Conservation (phyloP, 2,329 filamentous ascomycete genomes). For the Fusarium sp. region DNA sequence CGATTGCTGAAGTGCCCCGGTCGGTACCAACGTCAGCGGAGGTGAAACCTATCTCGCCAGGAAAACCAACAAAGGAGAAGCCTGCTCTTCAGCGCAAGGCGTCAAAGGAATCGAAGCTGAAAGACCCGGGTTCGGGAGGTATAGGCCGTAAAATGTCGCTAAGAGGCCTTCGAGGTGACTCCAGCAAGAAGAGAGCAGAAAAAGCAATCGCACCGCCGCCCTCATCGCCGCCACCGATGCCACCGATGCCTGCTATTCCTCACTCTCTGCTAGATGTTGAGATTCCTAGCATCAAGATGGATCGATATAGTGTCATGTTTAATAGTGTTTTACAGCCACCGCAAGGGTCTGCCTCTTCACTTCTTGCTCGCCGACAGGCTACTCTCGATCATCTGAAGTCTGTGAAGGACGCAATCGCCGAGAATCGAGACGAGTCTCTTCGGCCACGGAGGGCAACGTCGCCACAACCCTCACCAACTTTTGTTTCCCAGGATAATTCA, state of each 20-base stretch:
- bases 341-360: slow-evolving; percentile 45
- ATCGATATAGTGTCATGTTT: slow-evolving; percentile 96
- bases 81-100: slow-evolving; percentile 16
- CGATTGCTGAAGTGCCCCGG: slow-evolving; percentile 3
- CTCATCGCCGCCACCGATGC: slow-evolving; percentile 34
- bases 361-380: slow-evolving; percentile 68
- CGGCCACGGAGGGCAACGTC: slow-evolving; percentile 60
- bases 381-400: slow-evolving; percentile 67
- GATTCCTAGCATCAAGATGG: slow-evolving; percentile 83
- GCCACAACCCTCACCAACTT: slow-evolving; percentile 60
- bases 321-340: slow-evolving; percentile 71
- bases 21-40: slow-evolving; percentile 13
- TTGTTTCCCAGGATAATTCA: slow-evolving; percentile 34
- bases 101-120: slow-evolving; percentile 27
- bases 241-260: slow-evolving; percentile 34
- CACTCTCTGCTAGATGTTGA: slow-evolving; percentile 73
- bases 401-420: slow-evolving; percentile 57
- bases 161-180: slow-evolving; percentile 40
- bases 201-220: slow-evolving; percentile 24
- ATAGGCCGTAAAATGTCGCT: slow-evolving; percentile 44
- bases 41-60: slow-evolving; percentile 15
- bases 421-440: slow-evolving; percentile 48
- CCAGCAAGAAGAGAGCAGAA: slow-evolving; percentile 33
- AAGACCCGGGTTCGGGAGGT: slow-evolving; percentile 36
- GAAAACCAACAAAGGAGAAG: slow-evolving; percentile 27